phyloP scores from a whole-genome alignment of 1,139 yeast species.

The Suhomyces taliae region DNA sequence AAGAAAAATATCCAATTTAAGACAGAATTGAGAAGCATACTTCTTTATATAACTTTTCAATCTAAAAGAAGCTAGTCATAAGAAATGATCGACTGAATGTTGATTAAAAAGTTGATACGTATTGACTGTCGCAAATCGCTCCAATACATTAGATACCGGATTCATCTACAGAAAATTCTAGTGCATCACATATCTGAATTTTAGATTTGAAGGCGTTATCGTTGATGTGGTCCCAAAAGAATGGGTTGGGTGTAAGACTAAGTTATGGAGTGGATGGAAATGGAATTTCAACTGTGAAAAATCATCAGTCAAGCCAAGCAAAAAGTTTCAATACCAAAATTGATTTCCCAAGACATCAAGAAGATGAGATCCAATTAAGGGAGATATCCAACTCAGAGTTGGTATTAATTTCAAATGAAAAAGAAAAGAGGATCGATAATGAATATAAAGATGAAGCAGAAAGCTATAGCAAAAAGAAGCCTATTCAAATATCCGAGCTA shows the following conservation, averaged over 20 bases:
- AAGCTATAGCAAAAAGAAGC: background rate
- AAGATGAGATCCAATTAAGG: conserved; percentile 19
- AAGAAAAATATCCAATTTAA: background rate
- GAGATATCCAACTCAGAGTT: conserved; percentile 17
- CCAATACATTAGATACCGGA: background rate
- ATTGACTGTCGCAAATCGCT: too few species aligned
- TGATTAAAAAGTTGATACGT: too few species aligned
- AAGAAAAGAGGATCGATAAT: conserved; percentile 14
- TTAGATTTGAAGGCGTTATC: background rate
- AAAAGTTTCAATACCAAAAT: conserved; percentile 11
- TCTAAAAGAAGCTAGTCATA: too few species aligned
- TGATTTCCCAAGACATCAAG: conserved; percentile 27
- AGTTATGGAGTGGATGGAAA: conserved; percentile 26
- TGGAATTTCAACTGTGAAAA: conserved; percentile 11
- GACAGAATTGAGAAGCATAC: background rate
- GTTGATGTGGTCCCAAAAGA: conserved; percentile 26
- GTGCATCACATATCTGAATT: background rate
- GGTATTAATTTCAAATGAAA: conserved; percentile 12
- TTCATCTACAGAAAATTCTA: background rate
- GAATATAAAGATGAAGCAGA: conserved; percentile 2
- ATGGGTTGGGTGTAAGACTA: conserved; percentile 23
- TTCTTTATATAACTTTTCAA: background rate
- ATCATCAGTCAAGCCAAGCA: background rate
- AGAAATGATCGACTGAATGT: too few species aligned
- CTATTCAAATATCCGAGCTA: conserved; percentile 2